Evolutionary conservation across 257 asterid species (phyloP).

Genomic region (Sherardia arvensis): DNA sequence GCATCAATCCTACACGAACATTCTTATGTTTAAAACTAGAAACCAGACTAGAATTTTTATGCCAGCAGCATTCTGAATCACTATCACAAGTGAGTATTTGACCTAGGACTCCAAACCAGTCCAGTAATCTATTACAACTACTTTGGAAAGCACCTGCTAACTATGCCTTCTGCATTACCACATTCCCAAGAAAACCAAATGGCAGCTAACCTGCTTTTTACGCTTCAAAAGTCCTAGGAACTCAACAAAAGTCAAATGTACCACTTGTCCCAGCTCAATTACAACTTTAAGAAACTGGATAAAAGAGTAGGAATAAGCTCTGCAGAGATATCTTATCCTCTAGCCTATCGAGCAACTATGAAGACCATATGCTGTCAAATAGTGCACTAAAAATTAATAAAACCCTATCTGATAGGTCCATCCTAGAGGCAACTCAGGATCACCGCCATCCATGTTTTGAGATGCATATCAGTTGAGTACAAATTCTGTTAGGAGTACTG

Average conservation of each 20-base stretch:
- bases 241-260: not conserved
- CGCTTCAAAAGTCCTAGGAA: not conserved
- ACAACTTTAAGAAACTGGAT: too few relatives aligned
- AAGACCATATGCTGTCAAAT: too few relatives aligned
- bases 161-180: not conserved
- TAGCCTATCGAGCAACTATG: too few relatives aligned
- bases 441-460: not conserved
- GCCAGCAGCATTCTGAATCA: not conserved
- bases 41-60: too few relatives aligned
- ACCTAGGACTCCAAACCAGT: not conserved
- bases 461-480: not conserved
- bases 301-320: too few relatives aligned
- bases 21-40: too few relatives aligned
- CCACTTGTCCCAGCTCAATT: not conserved
- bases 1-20: too few relatives aligned
- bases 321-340: too few relatives aligned
- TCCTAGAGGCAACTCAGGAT: not conserved
- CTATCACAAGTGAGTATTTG: not conserved
- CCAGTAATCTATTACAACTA: not conserved
- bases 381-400: not conserved
- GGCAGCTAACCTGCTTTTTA: too few relatives aligned
- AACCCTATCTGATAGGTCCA: not conserved
- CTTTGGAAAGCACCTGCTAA: not conserved
- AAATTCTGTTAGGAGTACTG: not conserved
- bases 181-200: too few relatives aligned